phyloP scores from a whole-genome alignment of 495 filamentous ascomycete genomes.

The Penicillium soppii region DNA sequence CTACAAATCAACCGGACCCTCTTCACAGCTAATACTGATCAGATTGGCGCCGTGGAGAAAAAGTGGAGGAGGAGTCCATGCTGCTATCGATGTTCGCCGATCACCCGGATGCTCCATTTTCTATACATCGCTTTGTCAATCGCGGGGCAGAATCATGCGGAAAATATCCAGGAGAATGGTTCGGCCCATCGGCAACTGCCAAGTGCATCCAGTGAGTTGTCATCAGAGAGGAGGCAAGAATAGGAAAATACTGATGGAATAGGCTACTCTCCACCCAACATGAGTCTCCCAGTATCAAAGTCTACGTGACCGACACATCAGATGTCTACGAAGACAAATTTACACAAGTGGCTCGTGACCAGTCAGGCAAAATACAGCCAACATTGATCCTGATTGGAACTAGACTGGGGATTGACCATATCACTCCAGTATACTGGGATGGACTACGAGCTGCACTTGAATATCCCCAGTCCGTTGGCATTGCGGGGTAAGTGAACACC shows the following conservation, averaged over 20 bases:
- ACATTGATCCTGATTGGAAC: slow-evolving; percentile 87
- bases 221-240: not conserved
- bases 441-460: slow-evolving; percentile 77
- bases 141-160: slow-evolving; percentile 86
- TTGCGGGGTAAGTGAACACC: slow-evolving; percentile 73
- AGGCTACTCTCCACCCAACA: slow-evolving; percentile 71
- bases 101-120: slow-evolving; percentile 81
- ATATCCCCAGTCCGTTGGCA: slow-evolving; percentile 87
- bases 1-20: not conserved
- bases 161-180: slow-evolving; percentile 97
- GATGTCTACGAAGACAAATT: slow-evolving; percentile 93
- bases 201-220: slow-evolving; percentile 85
- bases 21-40: slow-evolving; percentile 21
- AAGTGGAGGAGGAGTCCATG: slow-evolving; percentile 60
- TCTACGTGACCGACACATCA: slow-evolving; percentile 84
- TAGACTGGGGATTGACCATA: slow-evolving; percentile 86
- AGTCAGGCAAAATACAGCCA: slow-evolving; percentile 66
- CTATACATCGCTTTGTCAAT: slow-evolving; percentile 90
- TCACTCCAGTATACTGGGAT: slow-evolving; percentile 91
- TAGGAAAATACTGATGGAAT: slow-evolving; percentile 21
- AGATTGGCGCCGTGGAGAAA: slow-evolving; percentile 79
- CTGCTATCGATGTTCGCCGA: slow-evolving; percentile 89
- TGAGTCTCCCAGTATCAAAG: slow-evolving; percentile 57
- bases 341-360: slow-evolving; percentile 65
- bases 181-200: slow-evolving; percentile 97